A percentile compares a stretch with the other conserved stretches of the same genome.
phyloP scores from a whole-genome alignment of 2,329 filamentous ascomycete species.

The Pseudogymnoascus sp. region DNA sequence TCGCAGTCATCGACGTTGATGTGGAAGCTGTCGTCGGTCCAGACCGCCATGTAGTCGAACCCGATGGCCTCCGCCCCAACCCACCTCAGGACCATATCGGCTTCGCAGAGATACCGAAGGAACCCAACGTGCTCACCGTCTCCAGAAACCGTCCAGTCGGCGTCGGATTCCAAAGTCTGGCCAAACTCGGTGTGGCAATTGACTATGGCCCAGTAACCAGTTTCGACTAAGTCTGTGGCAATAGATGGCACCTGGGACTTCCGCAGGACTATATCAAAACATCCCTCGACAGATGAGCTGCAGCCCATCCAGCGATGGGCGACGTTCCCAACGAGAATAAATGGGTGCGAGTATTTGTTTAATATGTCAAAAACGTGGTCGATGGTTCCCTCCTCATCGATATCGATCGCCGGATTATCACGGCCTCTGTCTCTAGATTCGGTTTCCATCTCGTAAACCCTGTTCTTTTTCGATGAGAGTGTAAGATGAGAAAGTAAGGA shows the following conservation, averaged over 20 bases:
- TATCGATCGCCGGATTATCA: too few relatives aligned
- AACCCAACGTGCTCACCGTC: neutral
- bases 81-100: neutral
- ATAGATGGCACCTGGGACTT: neutral
- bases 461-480: too few relatives aligned
- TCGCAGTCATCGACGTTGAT: neutral
- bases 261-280: neutral
- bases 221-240: neutral
- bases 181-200: neutral
- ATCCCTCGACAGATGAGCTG: neutral
- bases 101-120: neutral
- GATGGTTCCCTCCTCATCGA: neutral
- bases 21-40: neutral
- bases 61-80: neutral
- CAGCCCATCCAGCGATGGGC: neutral
- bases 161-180: neutral
- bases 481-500: too few relatives aligned
- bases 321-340: neutral
- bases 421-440: neutral
- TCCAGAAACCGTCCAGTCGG: neutral
- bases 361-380: neutral
- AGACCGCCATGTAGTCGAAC: neutral
- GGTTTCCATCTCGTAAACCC: neutral
- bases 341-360: neutral
- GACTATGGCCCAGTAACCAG: neutral